Conservation (phyloP, 2,329 filamentous ascomycete genomes). For the Curvularia verruculosa region DNA sequence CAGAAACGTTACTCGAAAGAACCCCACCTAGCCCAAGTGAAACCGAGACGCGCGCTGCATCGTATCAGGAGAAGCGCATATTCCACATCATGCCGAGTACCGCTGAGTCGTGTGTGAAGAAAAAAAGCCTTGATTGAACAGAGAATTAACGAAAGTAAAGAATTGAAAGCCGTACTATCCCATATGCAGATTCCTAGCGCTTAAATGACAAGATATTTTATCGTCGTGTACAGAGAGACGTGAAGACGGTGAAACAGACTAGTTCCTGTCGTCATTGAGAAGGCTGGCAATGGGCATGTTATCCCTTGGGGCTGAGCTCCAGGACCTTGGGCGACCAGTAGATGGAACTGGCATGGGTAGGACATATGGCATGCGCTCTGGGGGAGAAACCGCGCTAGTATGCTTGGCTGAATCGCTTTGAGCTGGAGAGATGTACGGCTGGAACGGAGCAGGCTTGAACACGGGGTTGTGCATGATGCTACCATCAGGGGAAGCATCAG, state of each 20-base stretch:
- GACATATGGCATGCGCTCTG: slow-evolving; percentile 46
- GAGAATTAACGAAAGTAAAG: slow-evolving; percentile 35
- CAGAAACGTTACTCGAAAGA: background rate
- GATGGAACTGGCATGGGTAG: slow-evolving; percentile 48
- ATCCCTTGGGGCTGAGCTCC: slow-evolving; percentile 45
- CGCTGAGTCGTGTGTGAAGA: background rate
- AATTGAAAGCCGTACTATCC: slow-evolving; percentile 11
- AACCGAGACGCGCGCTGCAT: slow-evolving; percentile 9
- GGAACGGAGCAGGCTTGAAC: slow-evolving; percentile 38
- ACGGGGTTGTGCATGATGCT: slow-evolving; percentile 45
- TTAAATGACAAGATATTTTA: slow-evolving; percentile 5
- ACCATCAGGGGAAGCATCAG: slow-evolving; percentile 48
- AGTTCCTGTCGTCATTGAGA: slow-evolving; percentile 48
- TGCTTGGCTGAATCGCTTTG: slow-evolving; percentile 40
- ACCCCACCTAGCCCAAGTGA: background rate
- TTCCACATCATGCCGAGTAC: slow-evolving; percentile 4
- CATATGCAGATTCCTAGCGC: slow-evolving; percentile 2
- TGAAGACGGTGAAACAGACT: background rate
- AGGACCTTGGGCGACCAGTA: slow-evolving; percentile 38
- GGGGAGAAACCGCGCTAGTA: slow-evolving; percentile 44
- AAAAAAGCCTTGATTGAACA: slow-evolving; percentile 12
- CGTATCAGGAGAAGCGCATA: background rate
- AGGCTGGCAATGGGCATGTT: slow-evolving; percentile 50
- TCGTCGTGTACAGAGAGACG: slow-evolving; percentile 7
- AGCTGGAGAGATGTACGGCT: slow-evolving; percentile 40